These are phyloP conservation scores for Phytopythium oedochilum DNA, from an alignment of 352 stramenopile genomes.

Conservation along the genomic window DNA sequence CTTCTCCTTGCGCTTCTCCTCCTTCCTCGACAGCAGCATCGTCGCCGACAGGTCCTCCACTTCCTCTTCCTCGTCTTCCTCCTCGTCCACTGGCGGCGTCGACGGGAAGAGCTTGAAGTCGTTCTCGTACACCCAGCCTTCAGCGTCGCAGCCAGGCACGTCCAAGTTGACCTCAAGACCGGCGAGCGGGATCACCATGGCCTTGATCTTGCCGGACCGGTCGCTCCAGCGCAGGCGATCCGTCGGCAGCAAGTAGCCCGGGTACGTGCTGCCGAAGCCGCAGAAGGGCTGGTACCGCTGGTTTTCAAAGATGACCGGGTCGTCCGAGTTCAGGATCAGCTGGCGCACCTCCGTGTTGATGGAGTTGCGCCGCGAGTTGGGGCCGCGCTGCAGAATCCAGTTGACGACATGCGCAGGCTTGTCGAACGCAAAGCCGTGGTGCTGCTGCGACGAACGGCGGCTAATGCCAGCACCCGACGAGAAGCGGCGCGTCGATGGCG, in stretches of 20 bases:
- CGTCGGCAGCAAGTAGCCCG: conserved; percentile 72
- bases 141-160: conserved; percentile 53
- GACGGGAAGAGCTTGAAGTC: conserved; percentile 83
- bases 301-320: conserved; percentile 85
- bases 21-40: not conserved
- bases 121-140: conserved; percentile 83
- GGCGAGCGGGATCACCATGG: conserved; percentile 62
- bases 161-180: conserved; percentile 64
- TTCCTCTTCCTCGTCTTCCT: conserved; percentile 19
- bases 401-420: conserved; percentile 71
- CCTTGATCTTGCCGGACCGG: conserved; percentile 66
- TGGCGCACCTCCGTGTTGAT: conserved; percentile 65
- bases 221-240: conserved; percentile 84
- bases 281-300: conserved; percentile 84
- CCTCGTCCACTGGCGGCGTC: conserved; percentile 17
- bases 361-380: conserved; percentile 37
- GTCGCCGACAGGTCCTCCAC: not conserved
- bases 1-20: conserved; percentile 2
- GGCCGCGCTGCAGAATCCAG: conserved; percentile 51
- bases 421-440: conserved; percentile 84
- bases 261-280: conserved; percentile 78
- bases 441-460: conserved; percentile 35
- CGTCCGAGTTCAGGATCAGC: conserved; percentile 58
- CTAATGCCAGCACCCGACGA: conserved; percentile 16
- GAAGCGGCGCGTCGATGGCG: conserved; percentile 25